phyloP scores from a whole-genome alignment of 495 filamentous ascomycete genomes.

The Astrocystis sublimbata region DNA sequence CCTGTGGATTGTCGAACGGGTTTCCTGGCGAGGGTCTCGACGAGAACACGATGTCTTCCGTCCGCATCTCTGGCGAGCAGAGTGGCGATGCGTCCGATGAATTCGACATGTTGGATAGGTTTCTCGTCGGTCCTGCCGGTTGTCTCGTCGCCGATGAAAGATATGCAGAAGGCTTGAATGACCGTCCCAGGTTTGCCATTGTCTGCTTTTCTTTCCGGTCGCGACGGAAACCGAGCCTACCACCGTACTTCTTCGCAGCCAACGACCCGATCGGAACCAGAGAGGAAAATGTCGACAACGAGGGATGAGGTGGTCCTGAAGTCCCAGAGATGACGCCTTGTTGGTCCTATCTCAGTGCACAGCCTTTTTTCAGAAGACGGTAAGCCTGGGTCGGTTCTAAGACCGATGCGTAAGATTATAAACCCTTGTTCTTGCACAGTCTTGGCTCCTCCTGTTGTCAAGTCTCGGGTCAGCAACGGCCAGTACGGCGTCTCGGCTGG shows the following conservation, averaged over 20 bases:
- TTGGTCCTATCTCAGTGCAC: not conserved
- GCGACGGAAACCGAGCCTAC: not conserved
- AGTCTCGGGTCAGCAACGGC: conserved; percentile 1
- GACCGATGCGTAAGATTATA: not conserved
- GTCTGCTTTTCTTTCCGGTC: not conserved
- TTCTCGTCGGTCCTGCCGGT: conserved; percentile 33
- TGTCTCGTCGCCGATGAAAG: conserved; percentile 36
- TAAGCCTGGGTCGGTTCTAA: not conserved
- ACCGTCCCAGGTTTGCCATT: conserved; percentile 39
- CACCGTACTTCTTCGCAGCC: not conserved
- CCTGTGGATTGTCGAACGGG: conserved; percentile 20
- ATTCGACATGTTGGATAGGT: conserved; percentile 31
- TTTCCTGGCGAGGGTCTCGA: conserved; percentile 28
- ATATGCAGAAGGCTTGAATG: conserved; percentile 41
- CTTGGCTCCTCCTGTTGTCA: not conserved
- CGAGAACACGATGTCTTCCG: conserved; percentile 32
- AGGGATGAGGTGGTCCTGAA: not conserved
- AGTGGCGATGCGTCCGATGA: conserved; percentile 38
- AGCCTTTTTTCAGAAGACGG: conserved; percentile 6
- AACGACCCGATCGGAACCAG: not conserved
- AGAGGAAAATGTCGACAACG: not conserved
- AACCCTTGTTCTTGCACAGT: not conserved
- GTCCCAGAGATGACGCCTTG: not conserved
- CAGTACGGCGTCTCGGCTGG: not conserved
- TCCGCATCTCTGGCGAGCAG: conserved; percentile 28